A percentile compares a stretch with the other conserved stretches of the same genome.
Conservation (phyloP, 164 flowering plant species). For the Magnolia changhungtana region DNA sequence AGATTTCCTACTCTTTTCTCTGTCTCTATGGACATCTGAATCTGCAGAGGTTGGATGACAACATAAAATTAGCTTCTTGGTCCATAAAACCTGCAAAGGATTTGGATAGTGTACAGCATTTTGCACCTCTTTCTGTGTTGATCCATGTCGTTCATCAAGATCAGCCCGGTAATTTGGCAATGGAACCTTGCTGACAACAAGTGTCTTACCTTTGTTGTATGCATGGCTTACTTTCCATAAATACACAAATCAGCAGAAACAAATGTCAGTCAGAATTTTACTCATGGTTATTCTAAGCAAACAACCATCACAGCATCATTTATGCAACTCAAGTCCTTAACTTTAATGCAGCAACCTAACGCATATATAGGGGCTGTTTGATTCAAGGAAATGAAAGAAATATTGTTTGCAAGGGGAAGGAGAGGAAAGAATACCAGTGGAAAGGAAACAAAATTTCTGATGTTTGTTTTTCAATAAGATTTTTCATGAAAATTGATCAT, state of each 20-base stretch:
- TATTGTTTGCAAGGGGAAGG: too few species aligned
- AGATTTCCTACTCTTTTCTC: conserved; percentile 72
- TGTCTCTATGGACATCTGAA: conserved; percentile 73
- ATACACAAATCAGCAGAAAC: conserved; percentile 21
- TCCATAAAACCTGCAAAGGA: not conserved
- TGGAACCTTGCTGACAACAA: conserved; percentile 88
- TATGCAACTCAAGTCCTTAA: not conserved
- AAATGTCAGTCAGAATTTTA: conserved; percentile 6
- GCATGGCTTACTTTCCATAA: conserved; percentile 88
- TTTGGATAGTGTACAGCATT: not conserved
- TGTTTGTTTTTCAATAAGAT: too few species aligned
- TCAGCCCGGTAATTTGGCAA: conserved; percentile 88
- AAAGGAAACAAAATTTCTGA: too few species aligned
- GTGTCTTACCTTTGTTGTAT: conserved; percentile 80
- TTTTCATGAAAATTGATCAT: too few species aligned
- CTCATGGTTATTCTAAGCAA: not conserved
- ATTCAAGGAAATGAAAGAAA: too few species aligned
- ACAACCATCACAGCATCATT: not conserved
- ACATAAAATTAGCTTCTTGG: not conserved
- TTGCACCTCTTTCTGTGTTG: conserved; percentile 83
- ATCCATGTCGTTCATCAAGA: conserved; percentile 97
- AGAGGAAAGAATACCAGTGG: too few species aligned
- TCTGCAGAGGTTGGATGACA: conserved; percentile 42
- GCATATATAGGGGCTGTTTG: not conserved
- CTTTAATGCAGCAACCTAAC: not conserved